Conservation (phyloP, 148 eudicot genomes). For the Rhododendron molle region DNA sequence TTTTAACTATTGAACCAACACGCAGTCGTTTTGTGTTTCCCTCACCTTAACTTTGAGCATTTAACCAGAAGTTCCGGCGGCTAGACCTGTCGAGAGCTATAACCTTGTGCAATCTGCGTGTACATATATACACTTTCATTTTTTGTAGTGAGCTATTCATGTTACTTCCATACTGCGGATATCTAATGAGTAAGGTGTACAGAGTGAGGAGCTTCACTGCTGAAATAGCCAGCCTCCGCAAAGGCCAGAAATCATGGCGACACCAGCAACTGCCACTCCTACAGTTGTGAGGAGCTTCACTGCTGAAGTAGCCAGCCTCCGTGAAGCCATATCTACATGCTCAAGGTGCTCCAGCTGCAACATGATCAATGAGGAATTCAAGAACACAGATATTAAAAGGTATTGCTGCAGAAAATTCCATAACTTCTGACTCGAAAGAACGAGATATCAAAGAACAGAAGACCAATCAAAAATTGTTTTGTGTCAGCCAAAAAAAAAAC, state of each 20-base stretch:
- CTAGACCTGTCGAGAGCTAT: no score
- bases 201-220: no score
- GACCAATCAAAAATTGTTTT: background rate
- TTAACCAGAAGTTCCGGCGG: no score
- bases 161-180: slow-evolving; percentile 19
- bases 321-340: slow-evolving; percentile 42
- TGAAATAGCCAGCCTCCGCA: no score
- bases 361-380: background rate
- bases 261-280: slow-evolving; percentile 74
- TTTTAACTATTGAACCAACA: no score
- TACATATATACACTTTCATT: no score
- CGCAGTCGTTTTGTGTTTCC: no score
- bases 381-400: background rate
- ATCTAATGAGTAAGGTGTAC: background rate
- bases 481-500: no score
- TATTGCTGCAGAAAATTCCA: no score
- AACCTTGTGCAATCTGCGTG: no score
- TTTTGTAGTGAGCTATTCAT: no score
- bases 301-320: slow-evolving; percentile 25
- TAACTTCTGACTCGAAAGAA: background rate
- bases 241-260: slow-evolving; percentile 70
- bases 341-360: slow-evolving; percentile 58
- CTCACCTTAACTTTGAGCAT: no score
- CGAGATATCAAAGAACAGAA: background rate
- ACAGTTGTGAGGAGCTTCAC: slow-evolving; percentile 48